Conservation (phyloP, 345 rosid species). For the Tarenaya hassleriana region DNA sequence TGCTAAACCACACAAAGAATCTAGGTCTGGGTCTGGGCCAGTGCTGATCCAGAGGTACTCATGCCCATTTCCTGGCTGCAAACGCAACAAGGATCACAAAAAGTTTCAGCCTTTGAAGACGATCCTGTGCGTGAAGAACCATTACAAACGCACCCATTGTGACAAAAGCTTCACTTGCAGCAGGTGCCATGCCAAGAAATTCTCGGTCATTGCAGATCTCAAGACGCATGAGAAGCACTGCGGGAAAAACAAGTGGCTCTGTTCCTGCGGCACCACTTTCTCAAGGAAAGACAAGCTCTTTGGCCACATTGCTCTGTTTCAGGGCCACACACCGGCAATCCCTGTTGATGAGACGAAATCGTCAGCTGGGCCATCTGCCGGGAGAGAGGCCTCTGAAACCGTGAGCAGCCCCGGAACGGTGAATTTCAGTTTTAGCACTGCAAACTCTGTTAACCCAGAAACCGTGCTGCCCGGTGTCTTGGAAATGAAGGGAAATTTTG, state of each 20-base stretch:
- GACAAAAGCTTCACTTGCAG: conserved; percentile 89
- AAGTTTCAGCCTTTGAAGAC: conserved; percentile 96
- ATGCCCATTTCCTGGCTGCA: conserved; percentile 88
- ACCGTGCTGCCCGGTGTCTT: conserved; percentile 24
- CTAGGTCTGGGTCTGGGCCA: conserved; percentile 46
- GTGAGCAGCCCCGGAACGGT: conserved; percentile 21
- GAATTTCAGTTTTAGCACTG: conserved; percentile 31
- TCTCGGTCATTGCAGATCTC: conserved; percentile 89
- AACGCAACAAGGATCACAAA: conserved; percentile 93
- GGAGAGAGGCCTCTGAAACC: conserved; percentile 34
- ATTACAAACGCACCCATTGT: conserved; percentile 92
- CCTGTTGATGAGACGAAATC: conserved; percentile 60
- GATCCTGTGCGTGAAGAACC: conserved; percentile 86
- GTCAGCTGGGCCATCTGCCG: conserved; percentile 33
- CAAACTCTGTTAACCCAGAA: conserved; percentile 33
- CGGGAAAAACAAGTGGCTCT: conserved; percentile 94
- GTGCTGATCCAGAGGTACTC: conserved; percentile 79
- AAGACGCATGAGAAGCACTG: conserved; percentile 98
- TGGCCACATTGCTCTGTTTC: conserved; percentile 91
- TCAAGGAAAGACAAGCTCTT: conserved; percentile 97
- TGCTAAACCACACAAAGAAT: conserved; percentile 78
- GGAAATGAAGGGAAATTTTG: conserved; percentile 50
- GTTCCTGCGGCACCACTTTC: conserved; percentile 95
- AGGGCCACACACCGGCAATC: conserved; percentile 97
- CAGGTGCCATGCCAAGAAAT: conserved; percentile 89